phyloP scores from a whole-genome alignment of 805 yeast genomes.

The Babjeviella inositovora region DNA sequence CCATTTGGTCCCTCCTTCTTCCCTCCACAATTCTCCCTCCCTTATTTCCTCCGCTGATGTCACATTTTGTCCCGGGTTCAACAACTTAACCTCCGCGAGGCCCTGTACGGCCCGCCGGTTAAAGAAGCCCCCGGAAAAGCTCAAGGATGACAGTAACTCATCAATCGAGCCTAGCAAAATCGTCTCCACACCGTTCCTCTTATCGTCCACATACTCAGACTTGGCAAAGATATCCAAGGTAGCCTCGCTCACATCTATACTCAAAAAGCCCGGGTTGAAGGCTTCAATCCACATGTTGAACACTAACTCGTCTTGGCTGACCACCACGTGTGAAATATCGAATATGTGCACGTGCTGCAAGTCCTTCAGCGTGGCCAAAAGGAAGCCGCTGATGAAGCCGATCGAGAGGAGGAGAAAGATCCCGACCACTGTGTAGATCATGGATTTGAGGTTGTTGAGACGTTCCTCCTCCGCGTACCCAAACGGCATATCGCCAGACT shows the following conservation, averaged over 20 bases:
- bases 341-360: conserved; percentile 47
- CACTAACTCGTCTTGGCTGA: conserved; percentile 71
- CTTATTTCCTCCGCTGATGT: conserved; percentile 12
- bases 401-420: conserved; percentile 37
- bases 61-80: conserved; percentile 48
- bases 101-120: conserved; percentile 41
- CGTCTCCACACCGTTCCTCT: conserved; percentile 24
- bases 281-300: conserved; percentile 70
- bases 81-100: conserved; percentile 51
- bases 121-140: conserved; percentile 67
- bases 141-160: conserved; percentile 54
- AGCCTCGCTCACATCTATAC: conserved; percentile 43
- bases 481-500: too few relatives aligned
- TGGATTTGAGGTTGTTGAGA: too few relatives aligned
- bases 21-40: too few relatives aligned
- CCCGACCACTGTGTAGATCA: conserved; percentile 25
- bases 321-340: conserved; percentile 54
- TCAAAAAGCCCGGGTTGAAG: conserved; percentile 74
- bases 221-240: conserved; percentile 81
- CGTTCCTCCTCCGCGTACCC: too few relatives aligned
- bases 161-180: conserved; percentile 59
- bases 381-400: conserved; percentile 73
- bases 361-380: conserved; percentile 78
- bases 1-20: too few relatives aligned
- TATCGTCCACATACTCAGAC: conserved; percentile 26